phyloP scores from a whole-genome alignment of 768 basidiomycete genomes.

The Phanerodontia chrysosporium region DNA sequence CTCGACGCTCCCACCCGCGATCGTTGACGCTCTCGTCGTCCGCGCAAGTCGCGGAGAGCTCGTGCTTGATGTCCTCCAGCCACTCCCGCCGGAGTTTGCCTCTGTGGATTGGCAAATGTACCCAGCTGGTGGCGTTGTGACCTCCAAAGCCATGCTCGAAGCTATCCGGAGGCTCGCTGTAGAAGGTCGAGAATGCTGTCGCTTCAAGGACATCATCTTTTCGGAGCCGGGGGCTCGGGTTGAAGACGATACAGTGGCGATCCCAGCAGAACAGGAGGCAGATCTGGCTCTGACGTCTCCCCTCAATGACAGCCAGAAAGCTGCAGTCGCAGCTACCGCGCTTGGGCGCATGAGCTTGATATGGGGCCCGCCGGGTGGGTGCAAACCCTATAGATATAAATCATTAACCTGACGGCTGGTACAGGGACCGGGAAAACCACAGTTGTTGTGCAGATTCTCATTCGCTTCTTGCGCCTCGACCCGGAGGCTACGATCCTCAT shows the following conservation, averaged over 20 bases:
- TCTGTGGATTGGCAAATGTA: constrained; percentile 64
- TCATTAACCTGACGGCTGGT: background rate
- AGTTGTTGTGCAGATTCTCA: constrained; percentile 59
- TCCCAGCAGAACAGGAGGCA: background rate
- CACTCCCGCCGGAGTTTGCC: constrained; percentile 56
- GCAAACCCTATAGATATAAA: background rate
- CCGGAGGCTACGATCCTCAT: constrained; percentile 50
- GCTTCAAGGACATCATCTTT: constrained; percentile 46
- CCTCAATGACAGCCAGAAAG: constrained; percentile 53
- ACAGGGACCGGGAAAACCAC: constrained; percentile 71
- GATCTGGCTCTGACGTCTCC: constrained; percentile 4
- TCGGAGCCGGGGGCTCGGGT: background rate
- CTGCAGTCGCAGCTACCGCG: constrained; percentile 43
- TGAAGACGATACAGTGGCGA: background rate
- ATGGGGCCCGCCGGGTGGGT: constrained; percentile 64
- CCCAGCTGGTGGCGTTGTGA: constrained; percentile 58
- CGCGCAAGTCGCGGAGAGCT: constrained; percentile 50
- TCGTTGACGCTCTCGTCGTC: constrained; percentile 60
- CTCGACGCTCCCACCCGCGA: constrained; percentile 21
- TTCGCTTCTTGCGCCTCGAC: constrained; percentile 33
- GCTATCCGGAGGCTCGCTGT: constrained; percentile 45
- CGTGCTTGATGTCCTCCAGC: constrained; percentile 48
- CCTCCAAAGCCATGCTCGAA: constrained; percentile 62
- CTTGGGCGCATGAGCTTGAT: constrained; percentile 46
- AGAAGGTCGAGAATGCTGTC: constrained; percentile 42